Evolutionary conservation across 2,329 filamentous ascomycete genomes (phyloP), one percentile per base, ranked within the genome.

Genomic region (Aspergillus fijiensis): DNA sequence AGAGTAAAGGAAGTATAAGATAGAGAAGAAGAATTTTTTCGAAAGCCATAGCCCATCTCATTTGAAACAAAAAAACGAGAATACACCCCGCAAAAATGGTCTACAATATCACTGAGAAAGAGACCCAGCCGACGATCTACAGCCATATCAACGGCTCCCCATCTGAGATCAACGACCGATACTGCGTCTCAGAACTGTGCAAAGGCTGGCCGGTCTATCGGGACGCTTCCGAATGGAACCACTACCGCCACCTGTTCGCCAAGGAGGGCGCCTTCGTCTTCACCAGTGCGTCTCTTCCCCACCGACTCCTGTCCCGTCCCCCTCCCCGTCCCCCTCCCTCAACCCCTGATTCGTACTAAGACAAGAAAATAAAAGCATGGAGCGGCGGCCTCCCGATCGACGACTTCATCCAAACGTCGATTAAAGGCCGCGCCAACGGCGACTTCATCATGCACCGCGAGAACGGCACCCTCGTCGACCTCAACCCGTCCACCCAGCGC

Each of bases 371-470:
- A 23, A 0, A 21, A 25, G 52, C 52, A 6, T 55, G 52, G 52
- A 55, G 52, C 25, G 52, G 52, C 39, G 52, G 52, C 6, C 52
- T 55, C 10, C 12, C 52, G 5, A 55, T 55, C 3, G 52, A 55
- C 39, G 39, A 47, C n/a, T 48, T 55, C 39, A 55, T 55, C 14
- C 2, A 11, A 1, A 45, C 35, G 1, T 55, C 52, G 10, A 55
- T 55, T 5, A 3, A 55, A 19, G 52, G 52, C 39, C 52, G 52
- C 52, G 39, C 52, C 16, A 33, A 47, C 10, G 52, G 52, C 12
- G 52, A 55, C 39, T 42, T 47, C 5, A 55, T 55, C 52, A 55
- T 55, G 52, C 52, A 55, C 23, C 52, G 52, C 39, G 52, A 55
- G 25, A 47, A 31, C 39, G 52, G 52, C 39, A 55, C 52, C 9